Evolutionary conservation across 495 filamentous ascomycete genomes (phyloP).

Genomic region (Neurospora sp.): DNA sequence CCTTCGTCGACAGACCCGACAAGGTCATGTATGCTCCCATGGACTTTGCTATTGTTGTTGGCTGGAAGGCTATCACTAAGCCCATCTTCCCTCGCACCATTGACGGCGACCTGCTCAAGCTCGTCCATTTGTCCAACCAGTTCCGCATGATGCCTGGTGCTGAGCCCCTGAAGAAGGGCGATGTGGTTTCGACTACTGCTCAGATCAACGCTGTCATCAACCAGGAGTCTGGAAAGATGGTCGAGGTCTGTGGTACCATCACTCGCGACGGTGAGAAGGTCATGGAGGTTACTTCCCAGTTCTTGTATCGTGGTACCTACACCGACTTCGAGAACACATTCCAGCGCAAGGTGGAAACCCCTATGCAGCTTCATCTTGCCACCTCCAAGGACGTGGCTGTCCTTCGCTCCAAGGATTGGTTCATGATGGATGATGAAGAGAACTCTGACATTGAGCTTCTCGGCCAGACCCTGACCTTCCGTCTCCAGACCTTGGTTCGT

Average conservation of each 20-base stretch:
- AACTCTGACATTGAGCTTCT: constrained; percentile 77
- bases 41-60: constrained; percentile 98
- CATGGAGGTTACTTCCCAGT: constrained; percentile 98
- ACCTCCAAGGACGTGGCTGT: constrained; percentile 87
- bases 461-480: constrained; percentile 91
- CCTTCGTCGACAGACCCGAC: constrained; percentile 93
- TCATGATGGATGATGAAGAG: constrained; percentile 50
- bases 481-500: constrained; percentile 75
- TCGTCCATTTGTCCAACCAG: constrained; percentile 91
- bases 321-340: constrained; percentile 95
- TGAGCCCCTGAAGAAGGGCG: constrained; percentile 85
- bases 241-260: constrained; percentile 96
- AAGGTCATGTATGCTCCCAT: constrained; percentile 94
- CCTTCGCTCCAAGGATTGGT: constrained; percentile 93
- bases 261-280: constrained; percentile 75
- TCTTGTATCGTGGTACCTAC: constrained; percentile 89
- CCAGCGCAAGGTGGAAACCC: constrained; percentile 91
- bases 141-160: constrained; percentile 98
- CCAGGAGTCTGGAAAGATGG: constrained; percentile 97
- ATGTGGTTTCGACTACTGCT: constrained; percentile 84
- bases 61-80: constrained; percentile 98
- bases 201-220: constrained; percentile 97
- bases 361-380: constrained; percentile 82
- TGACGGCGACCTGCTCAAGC: constrained; percentile 86
- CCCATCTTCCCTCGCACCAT: constrained; percentile 93